phyloP scores from a whole-genome alignment of 208 protist species.

The Wallacemonas collosoma region DNA sequence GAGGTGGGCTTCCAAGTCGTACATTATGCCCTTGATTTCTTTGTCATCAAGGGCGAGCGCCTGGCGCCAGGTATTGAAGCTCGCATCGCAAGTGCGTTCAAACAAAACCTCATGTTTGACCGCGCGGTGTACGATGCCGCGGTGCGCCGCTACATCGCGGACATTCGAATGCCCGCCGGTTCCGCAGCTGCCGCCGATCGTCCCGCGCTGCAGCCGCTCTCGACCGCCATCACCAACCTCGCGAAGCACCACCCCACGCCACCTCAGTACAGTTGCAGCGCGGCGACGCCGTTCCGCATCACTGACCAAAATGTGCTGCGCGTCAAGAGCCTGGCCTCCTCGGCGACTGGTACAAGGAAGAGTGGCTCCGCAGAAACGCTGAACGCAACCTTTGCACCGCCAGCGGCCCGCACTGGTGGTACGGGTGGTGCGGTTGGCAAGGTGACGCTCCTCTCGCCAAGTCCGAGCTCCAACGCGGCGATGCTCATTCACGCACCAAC shows the following conservation, averaged over 20 bases:
- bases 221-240: slow-evolving; percentile 62
- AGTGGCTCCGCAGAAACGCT: not conserved
- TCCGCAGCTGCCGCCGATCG: slow-evolving; percentile 30
- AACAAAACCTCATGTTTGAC: slow-evolving; percentile 72
- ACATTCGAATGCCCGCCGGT: slow-evolving; percentile 8
- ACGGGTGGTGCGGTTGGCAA: not conserved
- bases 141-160: slow-evolving; percentile 44
- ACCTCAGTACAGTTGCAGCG: slow-evolving; percentile 53
- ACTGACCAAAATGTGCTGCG: slow-evolving; percentile 61
- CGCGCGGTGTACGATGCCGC: slow-evolving; percentile 80
- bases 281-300: slow-evolving; percentile 61
- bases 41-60: slow-evolving; percentile 66
- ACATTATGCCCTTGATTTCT: slow-evolving; percentile 88
- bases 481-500: slow-evolving; percentile 9
- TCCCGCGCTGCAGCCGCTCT: slow-evolving; percentile 40
- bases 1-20: slow-evolving; percentile 89
- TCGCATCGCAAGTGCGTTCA: slow-evolving; percentile 68
- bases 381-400: not conserved
- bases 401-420: not conserved
- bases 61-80: slow-evolving; percentile 55
- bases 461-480: not conserved
- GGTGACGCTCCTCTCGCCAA: slow-evolving; percentile 13
- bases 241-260: slow-evolving; percentile 79
- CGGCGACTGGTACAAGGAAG: not conserved
- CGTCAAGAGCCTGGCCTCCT: slow-evolving; percentile 42